Conservation (phyloP, 441 rosid species). For the Breynia disticha region DNA sequence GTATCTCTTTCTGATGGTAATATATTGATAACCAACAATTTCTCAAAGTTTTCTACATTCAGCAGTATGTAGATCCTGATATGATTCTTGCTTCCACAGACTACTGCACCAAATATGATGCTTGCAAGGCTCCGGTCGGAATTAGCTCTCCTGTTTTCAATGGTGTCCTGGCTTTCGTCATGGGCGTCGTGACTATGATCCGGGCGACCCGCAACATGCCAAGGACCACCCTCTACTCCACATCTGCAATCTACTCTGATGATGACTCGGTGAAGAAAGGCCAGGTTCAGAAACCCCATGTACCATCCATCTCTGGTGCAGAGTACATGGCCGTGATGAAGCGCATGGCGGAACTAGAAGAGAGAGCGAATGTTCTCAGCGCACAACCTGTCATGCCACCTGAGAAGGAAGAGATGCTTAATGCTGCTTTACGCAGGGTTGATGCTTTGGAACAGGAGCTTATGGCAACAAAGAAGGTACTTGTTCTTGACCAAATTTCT, state of each 20-base stretch:
- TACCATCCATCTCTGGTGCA: constrained; percentile 27
- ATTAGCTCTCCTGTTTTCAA: constrained; percentile 45
- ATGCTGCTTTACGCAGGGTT: constrained; percentile 51
- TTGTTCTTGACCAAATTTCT: neutral
- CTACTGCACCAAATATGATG: constrained; percentile 18
- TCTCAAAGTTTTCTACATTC: no score
- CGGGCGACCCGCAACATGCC: constrained; percentile 71
- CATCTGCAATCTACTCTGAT: constrained; percentile 24
- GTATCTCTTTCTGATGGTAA: constrained; percentile 29
- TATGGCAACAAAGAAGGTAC: constrained; percentile 62
- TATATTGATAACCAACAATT: neutral
- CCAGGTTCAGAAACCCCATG: constrained; percentile 16
- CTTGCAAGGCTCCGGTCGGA: constrained; percentile 31
- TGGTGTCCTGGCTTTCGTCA: constrained; percentile 68
- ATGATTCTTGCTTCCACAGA: constrained; percentile 40
- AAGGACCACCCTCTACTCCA: constrained; percentile 42
- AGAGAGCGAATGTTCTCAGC: constrained; percentile 39
- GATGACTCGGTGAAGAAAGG: constrained; percentile 22
- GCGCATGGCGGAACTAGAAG: constrained; percentile 78
- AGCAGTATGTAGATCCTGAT: no score
- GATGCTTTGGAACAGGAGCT: constrained; percentile 72
- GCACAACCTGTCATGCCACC: constrained; percentile 48
- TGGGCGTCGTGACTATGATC: constrained; percentile 70
- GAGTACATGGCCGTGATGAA: constrained; percentile 54
- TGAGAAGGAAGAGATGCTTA: constrained; percentile 67